A percentile compares a stretch with the other conserved stretches of the same genome.
phyloP scores from a whole-genome alignment of 2,329 filamentous ascomycete species.

The Emmonsia crescens region DNA sequence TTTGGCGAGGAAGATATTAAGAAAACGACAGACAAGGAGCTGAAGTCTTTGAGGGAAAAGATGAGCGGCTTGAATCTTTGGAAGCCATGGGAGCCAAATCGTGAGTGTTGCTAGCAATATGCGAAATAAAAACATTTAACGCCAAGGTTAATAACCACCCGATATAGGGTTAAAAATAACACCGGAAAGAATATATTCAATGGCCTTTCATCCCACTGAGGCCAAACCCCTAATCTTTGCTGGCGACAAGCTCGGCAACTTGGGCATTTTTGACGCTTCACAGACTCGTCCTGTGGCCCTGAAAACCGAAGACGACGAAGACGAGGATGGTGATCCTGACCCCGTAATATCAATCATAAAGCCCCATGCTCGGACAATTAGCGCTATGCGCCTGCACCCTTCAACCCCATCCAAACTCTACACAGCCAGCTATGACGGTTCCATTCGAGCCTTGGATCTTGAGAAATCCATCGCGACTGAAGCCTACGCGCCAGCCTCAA shows the following conservation, averaged over 20 bases:
- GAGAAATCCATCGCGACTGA: slow-evolving; percentile 69
- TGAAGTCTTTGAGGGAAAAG: slow-evolving; percentile 61
- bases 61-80: slow-evolving; percentile 73
- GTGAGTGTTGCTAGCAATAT: slow-evolving; percentile 35
- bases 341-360: slow-evolving; percentile 85
- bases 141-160: neutral
- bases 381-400: slow-evolving; percentile 67
- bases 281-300: slow-evolving; percentile 47
- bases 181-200: slow-evolving; percentile 73
- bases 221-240: slow-evolving; percentile 86
- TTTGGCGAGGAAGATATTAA: slow-evolving; percentile 77
- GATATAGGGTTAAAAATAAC: slow-evolving; percentile 74
- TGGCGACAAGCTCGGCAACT: slow-evolving; percentile 82
- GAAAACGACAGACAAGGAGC: slow-evolving; percentile 63
- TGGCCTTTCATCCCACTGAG: slow-evolving; percentile 77
- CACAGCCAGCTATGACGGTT: slow-evolving; percentile 85
- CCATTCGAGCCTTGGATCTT: slow-evolving; percentile 77
- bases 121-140: neutral
- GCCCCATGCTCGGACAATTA: slow-evolving; percentile 78
- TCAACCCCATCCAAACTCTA: slow-evolving; percentile 65
- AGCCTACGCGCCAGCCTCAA: slow-evolving; percentile 63
- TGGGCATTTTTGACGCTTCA: slow-evolving; percentile 84
- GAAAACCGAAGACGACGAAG: slow-evolving; percentile 53
- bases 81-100: slow-evolving; percentile 70
- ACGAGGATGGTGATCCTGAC: slow-evolving; percentile 54